Evolutionary conservation across 371 early-diverging fungal genomes (phyloP).

Genomic region (Rhizopus arrhizus): DNA sequence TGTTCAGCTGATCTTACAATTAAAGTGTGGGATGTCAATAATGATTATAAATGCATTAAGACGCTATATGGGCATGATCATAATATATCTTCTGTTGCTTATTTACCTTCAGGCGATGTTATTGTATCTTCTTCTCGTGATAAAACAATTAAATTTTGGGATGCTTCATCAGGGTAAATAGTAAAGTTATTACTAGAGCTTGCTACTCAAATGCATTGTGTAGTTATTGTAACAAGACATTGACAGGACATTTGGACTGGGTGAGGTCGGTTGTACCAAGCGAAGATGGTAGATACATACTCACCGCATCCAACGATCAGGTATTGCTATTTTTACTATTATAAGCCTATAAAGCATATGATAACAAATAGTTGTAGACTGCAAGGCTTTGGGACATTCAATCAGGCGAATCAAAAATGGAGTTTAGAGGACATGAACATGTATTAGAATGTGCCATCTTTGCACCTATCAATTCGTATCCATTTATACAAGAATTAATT

Average conservation of each 20-base stretch:
- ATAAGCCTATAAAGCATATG: background rate
- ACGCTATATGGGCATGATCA: slow-evolving; percentile 93
- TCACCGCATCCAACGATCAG: slow-evolving; percentile 86
- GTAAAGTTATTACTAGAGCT: background rate
- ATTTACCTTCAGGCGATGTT: slow-evolving; percentile 75
- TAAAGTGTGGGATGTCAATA: slow-evolving; percentile 86
- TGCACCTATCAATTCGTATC: slow-evolving; percentile 70
- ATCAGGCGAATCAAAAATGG: slow-evolving; percentile 76
- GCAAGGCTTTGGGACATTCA: slow-evolving; percentile 80
- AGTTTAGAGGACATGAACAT: slow-evolving; percentile 89
- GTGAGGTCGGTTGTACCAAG: slow-evolving; percentile 72
- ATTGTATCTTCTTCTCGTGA: slow-evolving; percentile 87
- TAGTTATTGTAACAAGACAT: slow-evolving; percentile 81
- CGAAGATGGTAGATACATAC: slow-evolving; percentile 73
- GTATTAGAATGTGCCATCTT: slow-evolving; percentile 92
- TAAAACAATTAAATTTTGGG: slow-evolving; percentile 90
- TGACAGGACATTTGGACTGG: slow-evolving; percentile 86
- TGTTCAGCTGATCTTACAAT: slow-evolving; percentile 90
- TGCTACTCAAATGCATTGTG: background rate
- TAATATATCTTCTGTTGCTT: slow-evolving; percentile 80
- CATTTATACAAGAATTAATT: slow-evolving; percentile 68
- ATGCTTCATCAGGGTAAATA: slow-evolving; percentile 73
- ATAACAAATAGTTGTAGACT: slow-evolving; percentile 49
- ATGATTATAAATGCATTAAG: slow-evolving; percentile 83
- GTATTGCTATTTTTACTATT: slow-evolving; percentile 35